A percentile compares a stretch with the other conserved stretches of the same genome.
These are phyloP conservation scores for Wakefieldia striispora DNA, from an alignment of 768 basidiomycete species.

Conservation along the genomic window DNA sequence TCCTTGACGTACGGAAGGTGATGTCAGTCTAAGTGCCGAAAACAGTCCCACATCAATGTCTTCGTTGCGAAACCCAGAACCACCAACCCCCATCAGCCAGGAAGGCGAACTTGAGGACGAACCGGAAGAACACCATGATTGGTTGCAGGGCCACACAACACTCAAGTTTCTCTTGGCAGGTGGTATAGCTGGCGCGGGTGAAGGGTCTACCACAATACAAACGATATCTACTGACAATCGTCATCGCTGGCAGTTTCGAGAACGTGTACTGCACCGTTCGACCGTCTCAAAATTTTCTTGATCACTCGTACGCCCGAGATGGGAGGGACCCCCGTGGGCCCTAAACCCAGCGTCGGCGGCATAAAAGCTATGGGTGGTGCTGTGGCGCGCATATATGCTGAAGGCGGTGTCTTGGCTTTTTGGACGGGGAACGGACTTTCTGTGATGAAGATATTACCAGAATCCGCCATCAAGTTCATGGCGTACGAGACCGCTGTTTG, in stretches of 20 bases:
- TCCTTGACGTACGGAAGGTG: constrained; percentile 48
- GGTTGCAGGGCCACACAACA: constrained; percentile 68
- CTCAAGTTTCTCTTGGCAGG: constrained; percentile 91
- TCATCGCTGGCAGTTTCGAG: constrained; percentile 69
- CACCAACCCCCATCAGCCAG: constrained; percentile 24
- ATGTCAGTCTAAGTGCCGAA: constrained; percentile 76
- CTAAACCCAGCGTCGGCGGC: constrained; percentile 48
- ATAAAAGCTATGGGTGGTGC: constrained; percentile 68
- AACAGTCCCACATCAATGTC: constrained; percentile 51
- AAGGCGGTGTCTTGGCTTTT: constrained; percentile 87
- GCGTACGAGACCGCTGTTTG: constrained; percentile 89
- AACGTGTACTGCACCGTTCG: constrained; percentile 96
- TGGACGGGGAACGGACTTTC: constrained; percentile 99
- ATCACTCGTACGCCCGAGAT: constrained; percentile 85
- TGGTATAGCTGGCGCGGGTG: constrained; percentile 91
- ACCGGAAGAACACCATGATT: constrained; percentile 57
- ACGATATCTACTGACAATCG: constrained; percentile 4
- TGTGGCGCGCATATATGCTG: constrained; percentile 76
- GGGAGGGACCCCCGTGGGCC: constrained; percentile 47
- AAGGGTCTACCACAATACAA: constrained; percentile 23
- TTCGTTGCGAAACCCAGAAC: constrained; percentile 13
- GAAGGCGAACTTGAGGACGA: constrained; percentile 51
- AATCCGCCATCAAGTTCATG: constrained; percentile 98
- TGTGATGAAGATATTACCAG: constrained; percentile 93
- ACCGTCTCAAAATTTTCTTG: constrained; percentile 93